Percentiles rank a stretch among this genome's conserved stretches.
Evolutionary conservation across 2,329 filamentous ascomycete species (phyloP).

Genomic region (Colletotrichum gloeosporioides): DNA sequence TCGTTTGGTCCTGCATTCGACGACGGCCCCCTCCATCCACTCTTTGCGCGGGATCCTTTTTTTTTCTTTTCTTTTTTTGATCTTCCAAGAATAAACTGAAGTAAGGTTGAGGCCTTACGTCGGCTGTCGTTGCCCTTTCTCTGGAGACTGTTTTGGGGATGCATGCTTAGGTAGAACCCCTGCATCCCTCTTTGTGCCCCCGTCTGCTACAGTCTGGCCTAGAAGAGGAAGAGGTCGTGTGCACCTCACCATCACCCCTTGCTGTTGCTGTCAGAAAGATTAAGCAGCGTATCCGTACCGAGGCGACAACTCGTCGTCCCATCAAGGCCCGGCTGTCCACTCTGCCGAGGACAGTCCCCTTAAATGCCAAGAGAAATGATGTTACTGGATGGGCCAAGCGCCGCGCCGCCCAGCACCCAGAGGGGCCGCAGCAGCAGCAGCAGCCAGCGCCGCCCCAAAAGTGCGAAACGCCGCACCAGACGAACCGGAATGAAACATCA

Average conservation of each 20-base stretch:
- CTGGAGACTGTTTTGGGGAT: neutral
- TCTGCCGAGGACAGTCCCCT: neutral
- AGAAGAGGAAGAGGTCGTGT: neutral
- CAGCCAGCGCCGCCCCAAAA: neutral
- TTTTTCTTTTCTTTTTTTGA: no score
- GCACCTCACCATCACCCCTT: neutral
- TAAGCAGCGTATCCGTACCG: neutral
- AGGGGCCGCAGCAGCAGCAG: neutral
- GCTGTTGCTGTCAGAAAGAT: neutral
- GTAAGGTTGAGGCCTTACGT: neutral
- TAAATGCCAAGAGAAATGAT: constrained; percentile 4
- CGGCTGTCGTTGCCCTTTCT: neutral
- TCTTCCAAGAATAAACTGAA: neutral
- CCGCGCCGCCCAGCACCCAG: neutral
- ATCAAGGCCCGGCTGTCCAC: neutral
- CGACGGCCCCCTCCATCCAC: neutral
- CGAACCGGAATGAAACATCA: constrained; percentile 18
- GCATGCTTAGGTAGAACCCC: neutral
- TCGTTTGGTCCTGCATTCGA: constrained; percentile 4
- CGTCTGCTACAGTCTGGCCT: neutral
- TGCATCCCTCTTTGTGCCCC: neutral
- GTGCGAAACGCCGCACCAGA: constrained; percentile 15
- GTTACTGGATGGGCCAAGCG: constrained; percentile 8
- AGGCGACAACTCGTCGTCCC: neutral
- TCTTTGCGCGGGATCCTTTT: neutral